These are phyloP conservation scores for Saraca asoca DNA, from an alignment of 331 rosid genomes.

Conservation along the genomic window DNA sequence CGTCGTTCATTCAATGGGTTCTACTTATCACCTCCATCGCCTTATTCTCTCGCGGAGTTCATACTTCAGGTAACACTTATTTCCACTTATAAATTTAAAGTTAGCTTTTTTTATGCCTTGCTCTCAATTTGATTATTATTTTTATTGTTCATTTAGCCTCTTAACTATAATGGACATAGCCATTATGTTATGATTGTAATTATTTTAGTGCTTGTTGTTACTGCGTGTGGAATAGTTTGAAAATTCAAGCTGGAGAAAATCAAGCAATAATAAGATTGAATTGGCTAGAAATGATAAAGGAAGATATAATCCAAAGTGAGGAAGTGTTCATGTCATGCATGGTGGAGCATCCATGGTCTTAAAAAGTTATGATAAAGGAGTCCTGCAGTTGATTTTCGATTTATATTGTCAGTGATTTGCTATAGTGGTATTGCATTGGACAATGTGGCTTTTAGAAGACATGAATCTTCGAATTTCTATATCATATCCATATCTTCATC, in stretches of 20 bases:
- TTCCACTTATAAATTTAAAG: background rate
- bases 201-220: no score
- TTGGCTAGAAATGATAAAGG: background rate
- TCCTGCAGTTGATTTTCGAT: no score
- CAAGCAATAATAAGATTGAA: no score
- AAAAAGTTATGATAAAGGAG: no score
- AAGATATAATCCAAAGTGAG: background rate
- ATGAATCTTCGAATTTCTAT: background rate
- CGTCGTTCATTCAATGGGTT: slow-evolving; percentile 79
- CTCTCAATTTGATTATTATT: background rate
- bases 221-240: no score
- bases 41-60: slow-evolving; percentile 96
- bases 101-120: background rate
- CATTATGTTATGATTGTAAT: no score
- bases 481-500: background rate
- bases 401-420: no score
- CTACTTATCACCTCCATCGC: slow-evolving; percentile 92
- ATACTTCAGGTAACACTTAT: slow-evolving; percentile 68
- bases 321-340: no score
- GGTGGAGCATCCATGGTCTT: no score
- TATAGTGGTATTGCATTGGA: background rate
- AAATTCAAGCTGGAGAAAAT: no score
- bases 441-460: background rate
- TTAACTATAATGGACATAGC: no score
- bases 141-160: background rate